Conservation (phyloP, 2,329 filamentous ascomycete species). For the Colletotrichum navitas region DNA sequence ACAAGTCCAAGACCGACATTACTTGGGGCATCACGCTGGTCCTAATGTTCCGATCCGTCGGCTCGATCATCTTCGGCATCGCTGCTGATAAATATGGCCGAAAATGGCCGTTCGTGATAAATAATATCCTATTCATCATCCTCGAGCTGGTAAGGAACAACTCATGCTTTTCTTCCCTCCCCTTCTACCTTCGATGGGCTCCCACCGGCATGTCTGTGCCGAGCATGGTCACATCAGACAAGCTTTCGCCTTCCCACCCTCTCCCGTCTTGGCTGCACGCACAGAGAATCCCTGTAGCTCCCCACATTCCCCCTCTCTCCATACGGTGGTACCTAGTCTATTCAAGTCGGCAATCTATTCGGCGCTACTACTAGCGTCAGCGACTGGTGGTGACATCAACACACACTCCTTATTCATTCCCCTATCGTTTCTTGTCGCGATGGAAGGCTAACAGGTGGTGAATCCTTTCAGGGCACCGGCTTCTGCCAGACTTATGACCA, state of each 20-base stretch:
- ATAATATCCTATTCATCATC: conserved; percentile 79
- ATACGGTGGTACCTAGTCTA: not conserved
- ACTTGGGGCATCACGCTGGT: conserved; percentile 75
- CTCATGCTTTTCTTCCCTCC: conserved; percentile 16
- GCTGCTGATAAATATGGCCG: conserved; percentile 68
- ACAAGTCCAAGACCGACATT: conserved; percentile 67
- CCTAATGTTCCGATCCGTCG: conserved; percentile 70
- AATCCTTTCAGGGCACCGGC: conserved; percentile 66
- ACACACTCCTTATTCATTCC: conserved; percentile 31
- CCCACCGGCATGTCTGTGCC: conserved; percentile 27
- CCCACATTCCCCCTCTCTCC: conserved; percentile 17
- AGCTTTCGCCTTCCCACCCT: conserved; percentile 30
- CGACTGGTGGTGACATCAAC: conserved; percentile 21
- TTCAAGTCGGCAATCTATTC: too few relatives aligned
- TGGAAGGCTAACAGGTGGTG: conserved; percentile 11
- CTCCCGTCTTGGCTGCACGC: conserved; percentile 37
- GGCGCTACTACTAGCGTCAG: conserved; percentile 10
- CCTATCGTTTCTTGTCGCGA: not conserved
- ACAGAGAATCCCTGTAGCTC: conserved; percentile 33
- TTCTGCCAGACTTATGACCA: conserved; percentile 76
- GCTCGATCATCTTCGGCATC: conserved; percentile 67
- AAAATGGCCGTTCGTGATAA: conserved; percentile 81
- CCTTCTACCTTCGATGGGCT: not conserved
- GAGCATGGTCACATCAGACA: conserved; percentile 26
- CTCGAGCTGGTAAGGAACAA: conserved; percentile 72